A percentile compares a stretch with the other conserved stretches of the same genome.
Evolutionary conservation across 2,329 filamentous ascomycete genomes (phyloP).

Genomic region (Arthrinium phaeospermum): DNA sequence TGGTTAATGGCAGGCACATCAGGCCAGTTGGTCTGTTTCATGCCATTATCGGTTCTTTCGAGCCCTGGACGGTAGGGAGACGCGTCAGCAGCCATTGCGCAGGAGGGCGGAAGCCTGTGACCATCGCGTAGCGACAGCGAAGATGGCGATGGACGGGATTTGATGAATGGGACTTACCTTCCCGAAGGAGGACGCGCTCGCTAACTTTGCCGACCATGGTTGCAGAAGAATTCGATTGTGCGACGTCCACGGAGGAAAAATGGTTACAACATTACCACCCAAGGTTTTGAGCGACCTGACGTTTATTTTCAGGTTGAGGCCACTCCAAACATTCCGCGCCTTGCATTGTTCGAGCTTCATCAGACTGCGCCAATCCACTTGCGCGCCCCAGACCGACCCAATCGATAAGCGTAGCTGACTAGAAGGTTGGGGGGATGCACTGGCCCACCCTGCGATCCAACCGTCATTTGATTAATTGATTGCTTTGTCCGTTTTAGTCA

Average conservation of each 20-base stretch:
- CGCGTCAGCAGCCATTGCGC: conserved; percentile 24
- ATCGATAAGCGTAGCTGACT: conserved; percentile 12
- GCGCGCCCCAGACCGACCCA: conserved; percentile 1
- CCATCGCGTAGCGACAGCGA: conserved; percentile 4
- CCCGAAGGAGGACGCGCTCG: conserved; percentile 67
- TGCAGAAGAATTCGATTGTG: conserved; percentile 20
- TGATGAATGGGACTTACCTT: conserved; percentile 52
- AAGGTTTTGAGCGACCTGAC: conserved; percentile 18
- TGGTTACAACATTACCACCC: background rate
- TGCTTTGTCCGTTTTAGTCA: background rate
- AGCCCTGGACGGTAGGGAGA: conserved; percentile 65
- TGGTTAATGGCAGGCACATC: conserved; percentile 94
- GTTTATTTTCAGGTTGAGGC: conserved; percentile 10
- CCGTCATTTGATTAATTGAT: background rate
- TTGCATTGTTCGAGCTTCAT: conserved; percentile 14
- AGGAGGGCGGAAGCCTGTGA: background rate
- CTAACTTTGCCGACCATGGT: conserved; percentile 69
- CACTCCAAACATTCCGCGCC: conserved; percentile 15
- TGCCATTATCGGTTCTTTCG: conserved; percentile 96
- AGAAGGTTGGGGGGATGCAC: conserved; percentile 10
- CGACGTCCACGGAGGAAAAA: conserved; percentile 15
- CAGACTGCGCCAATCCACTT: conserved; percentile 10
- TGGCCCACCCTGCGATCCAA: background rate
- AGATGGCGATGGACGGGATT: conserved; percentile 17
- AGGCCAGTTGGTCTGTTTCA: conserved; percentile 94